Percentiles rank a stretch among this genome's conserved stretches.
These are phyloP conservation scores for Solanum clarkiae DNA, from an alignment of 257 asterid genomes.

Conservation along the genomic window DNA sequence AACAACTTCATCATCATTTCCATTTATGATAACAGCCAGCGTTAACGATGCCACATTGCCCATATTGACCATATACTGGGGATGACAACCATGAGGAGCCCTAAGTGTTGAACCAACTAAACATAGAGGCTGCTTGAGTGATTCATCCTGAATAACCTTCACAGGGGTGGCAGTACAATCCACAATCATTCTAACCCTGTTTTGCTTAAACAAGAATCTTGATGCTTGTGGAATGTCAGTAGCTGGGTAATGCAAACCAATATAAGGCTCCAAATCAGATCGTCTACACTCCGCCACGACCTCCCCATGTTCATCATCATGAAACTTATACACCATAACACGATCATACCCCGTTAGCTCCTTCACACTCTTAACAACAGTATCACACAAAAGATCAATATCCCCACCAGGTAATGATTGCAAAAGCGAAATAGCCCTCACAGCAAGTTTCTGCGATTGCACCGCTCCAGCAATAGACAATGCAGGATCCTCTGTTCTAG, in stretches of 20 bases:
- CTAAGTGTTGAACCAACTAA: slow-evolving; percentile 47
- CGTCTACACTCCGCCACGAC: slow-evolving; percentile 46
- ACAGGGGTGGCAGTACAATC: slow-evolving; percentile 37
- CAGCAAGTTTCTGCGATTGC: slow-evolving; percentile 50
- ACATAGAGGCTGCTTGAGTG: slow-evolving; percentile 36
- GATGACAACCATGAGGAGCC: slow-evolving; percentile 52
- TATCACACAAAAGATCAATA: slow-evolving; percentile 34
- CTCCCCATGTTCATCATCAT: slow-evolving; percentile 58
- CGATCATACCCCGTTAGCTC: slow-evolving; percentile 47
- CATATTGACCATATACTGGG: slow-evolving; percentile 50
- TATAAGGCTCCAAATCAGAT: slow-evolving; percentile 37
- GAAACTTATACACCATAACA: slow-evolving; percentile 52
- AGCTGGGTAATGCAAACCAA: slow-evolving; percentile 49
- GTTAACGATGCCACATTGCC: slow-evolving; percentile 44
- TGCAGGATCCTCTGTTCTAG: slow-evolving; percentile 49
- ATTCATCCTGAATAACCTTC: slow-evolving; percentile 29
- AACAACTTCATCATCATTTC: slow-evolving; percentile 22
- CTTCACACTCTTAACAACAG: slow-evolving; percentile 40
- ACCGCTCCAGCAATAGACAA: slow-evolving; percentile 47
- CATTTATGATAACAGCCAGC: slow-evolving; percentile 40
- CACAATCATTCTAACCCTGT: slow-evolving; percentile 40
- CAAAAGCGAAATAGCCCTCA: slow-evolving; percentile 38
- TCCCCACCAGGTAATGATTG: slow-evolving; percentile 56
- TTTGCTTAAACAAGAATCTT: slow-evolving; percentile 45
- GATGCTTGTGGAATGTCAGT: slow-evolving; percentile 53